These are phyloP conservation scores for Discostella stelligera DNA, from an alignment of 352 stramenopile genomes.

Conservation along the genomic window DNA sequence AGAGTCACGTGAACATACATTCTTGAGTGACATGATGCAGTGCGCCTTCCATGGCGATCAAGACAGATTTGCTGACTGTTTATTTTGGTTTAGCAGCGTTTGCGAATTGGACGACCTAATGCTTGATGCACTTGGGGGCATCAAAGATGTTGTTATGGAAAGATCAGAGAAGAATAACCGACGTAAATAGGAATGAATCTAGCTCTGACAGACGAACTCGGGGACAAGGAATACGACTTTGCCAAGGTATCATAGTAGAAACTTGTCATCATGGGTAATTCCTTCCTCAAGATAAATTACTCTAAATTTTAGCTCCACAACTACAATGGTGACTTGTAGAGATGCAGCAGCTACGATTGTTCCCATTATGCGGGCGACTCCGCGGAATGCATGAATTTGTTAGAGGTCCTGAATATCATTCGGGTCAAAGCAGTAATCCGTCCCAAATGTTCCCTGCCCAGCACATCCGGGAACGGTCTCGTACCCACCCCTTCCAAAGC, in stretches of 20 bases:
- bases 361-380: too few relatives aligned
- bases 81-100: conserved; percentile 28
- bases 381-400: too few relatives aligned
- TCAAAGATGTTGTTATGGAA: conserved; percentile 19
- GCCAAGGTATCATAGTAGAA: too few relatives aligned
- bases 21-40: conserved; percentile 37
- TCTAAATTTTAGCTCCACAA: too few relatives aligned
- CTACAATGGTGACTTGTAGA: too few relatives aligned
- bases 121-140: conserved; percentile 26
- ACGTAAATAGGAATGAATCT: not conserved
- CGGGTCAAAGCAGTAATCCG: conserved; percentile 52
- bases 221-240: too few relatives aligned
- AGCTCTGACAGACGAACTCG: not conserved
- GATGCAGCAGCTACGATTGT: too few relatives aligned
- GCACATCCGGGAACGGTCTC: conserved; percentile 41
- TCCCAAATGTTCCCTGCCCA: conserved; percentile 24
- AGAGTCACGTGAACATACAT: conserved; percentile 30
- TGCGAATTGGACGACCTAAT: conserved; percentile 38
- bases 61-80: conserved; percentile 36
- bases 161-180: not conserved
- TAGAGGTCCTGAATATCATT: conserved; percentile 24
- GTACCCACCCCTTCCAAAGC: conserved; percentile 26
- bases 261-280: too few relatives aligned
- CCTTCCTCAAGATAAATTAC: too few relatives aligned
- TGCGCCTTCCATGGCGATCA: conserved; percentile 18